phyloP scores from a whole-genome alignment of 1,284 basidiomycete genomes.

The Takashimella koratensis region DNA sequence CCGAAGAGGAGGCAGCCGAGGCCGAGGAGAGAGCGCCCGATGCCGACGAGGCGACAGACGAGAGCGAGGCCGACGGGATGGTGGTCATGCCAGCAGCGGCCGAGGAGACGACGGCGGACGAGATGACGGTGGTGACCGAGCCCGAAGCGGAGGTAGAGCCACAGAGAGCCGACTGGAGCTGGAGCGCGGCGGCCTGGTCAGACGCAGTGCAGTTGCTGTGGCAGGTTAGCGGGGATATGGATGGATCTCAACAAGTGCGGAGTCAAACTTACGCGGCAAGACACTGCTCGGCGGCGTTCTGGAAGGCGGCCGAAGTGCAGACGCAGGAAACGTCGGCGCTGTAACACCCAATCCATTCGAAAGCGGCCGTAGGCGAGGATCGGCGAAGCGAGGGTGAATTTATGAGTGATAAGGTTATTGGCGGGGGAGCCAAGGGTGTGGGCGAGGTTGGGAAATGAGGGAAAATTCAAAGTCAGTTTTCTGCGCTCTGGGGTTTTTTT shows the following conservation, averaged over 20 bases:
- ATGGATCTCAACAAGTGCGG: not conserved
- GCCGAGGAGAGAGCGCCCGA: not conserved
- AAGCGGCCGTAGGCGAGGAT: no score
- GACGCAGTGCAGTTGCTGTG: conserved; percentile 32
- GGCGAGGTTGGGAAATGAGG: no score
- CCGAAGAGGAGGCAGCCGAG: not conserved
- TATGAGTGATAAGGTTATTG: no score
- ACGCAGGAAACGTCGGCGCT: conserved; percentile 37
- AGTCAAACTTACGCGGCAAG: conserved; percentile 22
- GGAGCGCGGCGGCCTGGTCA: conserved; percentile 26
- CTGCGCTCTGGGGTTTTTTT: no score
- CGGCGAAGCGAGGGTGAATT: no score
- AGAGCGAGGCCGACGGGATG: conserved; percentile 9
- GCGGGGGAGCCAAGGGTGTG: no score
- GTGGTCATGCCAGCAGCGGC: conserved; percentile 13
- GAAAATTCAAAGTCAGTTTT: no score
- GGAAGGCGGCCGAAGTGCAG: conserved; percentile 37
- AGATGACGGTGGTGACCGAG: conserved; percentile 18
- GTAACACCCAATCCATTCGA: no score
- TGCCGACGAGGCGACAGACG: conserved; percentile 2
- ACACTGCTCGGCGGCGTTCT: conserved; percentile 32
- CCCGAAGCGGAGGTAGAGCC: conserved; percentile 14
- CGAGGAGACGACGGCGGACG: conserved; percentile 15
- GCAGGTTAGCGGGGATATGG: not conserved
- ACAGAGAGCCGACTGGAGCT: conserved; percentile 29